Evolutionary conservation across 192 early-diverging fungal genomes (phyloP).

Genomic region (Coemansia sp.): DNA sequence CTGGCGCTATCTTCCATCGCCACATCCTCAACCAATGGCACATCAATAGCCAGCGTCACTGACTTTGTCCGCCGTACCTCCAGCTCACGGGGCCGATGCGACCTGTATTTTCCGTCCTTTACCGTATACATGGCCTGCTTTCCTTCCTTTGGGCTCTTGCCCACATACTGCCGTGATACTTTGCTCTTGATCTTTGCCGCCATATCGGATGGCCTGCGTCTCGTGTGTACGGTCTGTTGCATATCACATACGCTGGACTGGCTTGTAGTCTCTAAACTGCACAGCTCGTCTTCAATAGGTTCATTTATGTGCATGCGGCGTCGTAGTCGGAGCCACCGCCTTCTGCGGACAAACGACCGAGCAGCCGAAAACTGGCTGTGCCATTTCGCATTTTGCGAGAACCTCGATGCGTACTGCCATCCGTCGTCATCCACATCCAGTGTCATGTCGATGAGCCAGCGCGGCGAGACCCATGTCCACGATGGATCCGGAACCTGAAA

Average conservation of each 20-base stretch:
- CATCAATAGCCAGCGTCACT: not conserved
- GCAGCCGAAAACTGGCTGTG: slow-evolving; percentile 18
- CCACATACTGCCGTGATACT: slow-evolving; percentile 30
- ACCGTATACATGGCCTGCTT: slow-evolving; percentile 36
- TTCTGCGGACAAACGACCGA: slow-evolving; percentile 32
- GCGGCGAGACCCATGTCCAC: slow-evolving; percentile 56
- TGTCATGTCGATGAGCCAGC: slow-evolving; percentile 58
- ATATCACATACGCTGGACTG: not conserved
- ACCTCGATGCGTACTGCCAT: slow-evolving; percentile 54
- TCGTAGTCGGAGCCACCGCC: slow-evolving; percentile 16
- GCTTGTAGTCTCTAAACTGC: not conserved
- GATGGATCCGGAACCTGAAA: slow-evolving; percentile 55
- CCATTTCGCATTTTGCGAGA: slow-evolving; percentile 22
- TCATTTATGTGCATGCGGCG: not conserved
- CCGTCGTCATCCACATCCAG: slow-evolving; percentile 56
- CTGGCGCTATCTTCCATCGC: too few species aligned
- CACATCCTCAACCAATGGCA: not conserved
- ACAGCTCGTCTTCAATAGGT: not conserved
- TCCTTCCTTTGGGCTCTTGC: slow-evolving; percentile 19
- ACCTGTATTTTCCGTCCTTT: slow-evolving; percentile 41
- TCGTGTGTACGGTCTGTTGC: too few species aligned
- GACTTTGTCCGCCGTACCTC: not conserved
- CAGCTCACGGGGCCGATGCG: slow-evolving; percentile 11
- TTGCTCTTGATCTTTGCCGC: slow-evolving; percentile 41
- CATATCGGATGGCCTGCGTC: slow-evolving; percentile 6